Conservation (phyloP, 768 basidiomycete species). For the Punctularia strigosozonata region DNA sequence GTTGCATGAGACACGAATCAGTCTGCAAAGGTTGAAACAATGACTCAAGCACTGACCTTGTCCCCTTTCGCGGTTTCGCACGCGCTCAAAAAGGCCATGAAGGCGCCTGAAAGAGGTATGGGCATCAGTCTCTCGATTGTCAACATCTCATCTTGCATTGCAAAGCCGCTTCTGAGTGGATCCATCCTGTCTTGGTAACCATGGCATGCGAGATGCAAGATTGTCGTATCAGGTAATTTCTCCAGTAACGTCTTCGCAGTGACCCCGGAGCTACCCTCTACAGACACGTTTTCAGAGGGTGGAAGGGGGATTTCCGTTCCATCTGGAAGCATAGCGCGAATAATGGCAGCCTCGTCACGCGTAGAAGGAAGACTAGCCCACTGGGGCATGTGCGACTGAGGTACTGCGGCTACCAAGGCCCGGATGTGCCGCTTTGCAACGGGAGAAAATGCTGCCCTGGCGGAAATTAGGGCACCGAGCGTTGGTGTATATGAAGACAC, state of each 20-base stretch:
- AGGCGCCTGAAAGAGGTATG: slow-evolving; percentile 1
- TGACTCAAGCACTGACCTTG: too few relatives aligned
- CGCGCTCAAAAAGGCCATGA: slow-evolving; percentile 10
- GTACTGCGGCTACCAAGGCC: not conserved
- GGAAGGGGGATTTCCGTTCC: too few relatives aligned
- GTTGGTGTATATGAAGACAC: slow-evolving; percentile 5
- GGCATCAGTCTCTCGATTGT: slow-evolving; percentile 1
- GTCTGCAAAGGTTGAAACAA: too few relatives aligned
- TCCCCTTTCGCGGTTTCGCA: slow-evolving; percentile 8
- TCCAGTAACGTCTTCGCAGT: not conserved
- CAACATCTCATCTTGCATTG: slow-evolving; percentile 5
- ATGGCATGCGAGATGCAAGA: slow-evolving; percentile 9
- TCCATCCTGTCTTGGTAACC: slow-evolving; percentile 6
- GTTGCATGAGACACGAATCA: too few relatives aligned
- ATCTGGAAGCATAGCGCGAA: not conserved
- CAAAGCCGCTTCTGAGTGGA: slow-evolving; percentile 7
- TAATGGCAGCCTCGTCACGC: not conserved
- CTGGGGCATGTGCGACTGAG: not conserved
- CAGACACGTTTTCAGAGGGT: too few relatives aligned
- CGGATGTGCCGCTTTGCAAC: too few relatives aligned
- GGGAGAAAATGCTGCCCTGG: too few relatives aligned
- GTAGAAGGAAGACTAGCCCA: not conserved
- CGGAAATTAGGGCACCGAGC: not conserved
- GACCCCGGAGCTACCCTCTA: not conserved
- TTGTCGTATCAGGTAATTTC: too few relatives aligned